Evolutionary conservation across 805 yeast genomes (phyloP), one percentile per base, ranked within the genome.

Genomic region (Pichia kluyveri): DNA sequence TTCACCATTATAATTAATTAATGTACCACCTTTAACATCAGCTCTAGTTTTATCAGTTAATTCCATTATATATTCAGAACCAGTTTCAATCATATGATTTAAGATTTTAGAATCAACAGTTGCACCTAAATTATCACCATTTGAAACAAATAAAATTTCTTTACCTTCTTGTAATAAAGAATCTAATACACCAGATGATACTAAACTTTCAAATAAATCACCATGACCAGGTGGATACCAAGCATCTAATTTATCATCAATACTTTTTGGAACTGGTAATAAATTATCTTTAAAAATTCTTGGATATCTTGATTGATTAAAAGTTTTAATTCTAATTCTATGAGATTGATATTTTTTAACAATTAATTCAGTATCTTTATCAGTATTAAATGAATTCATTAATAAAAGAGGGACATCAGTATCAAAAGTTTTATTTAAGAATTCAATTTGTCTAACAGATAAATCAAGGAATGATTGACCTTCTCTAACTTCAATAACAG

Each of bases 181-280:
- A 64, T 93, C 98, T 56, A 93, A 76, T 63, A 91, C 93, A 51
- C 99, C 99, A 12, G 96, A 83, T 49, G 86, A 80, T 51, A 85
- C 82, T 62, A 93, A 74, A 23, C 93, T 74, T 72, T 93, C 99
- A 58, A 90, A 93, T 67, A 93, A 72, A 70, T 93, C 99, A 70
- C 99, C 99, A 69, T 93, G 99, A 46, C 99, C 99, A n/a, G 99
- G 99, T 44, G 99, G 99, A 66, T 93, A 93, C 99, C 99, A 93
- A 49, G 86, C 75, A 60, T 87, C 91, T 58, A 86, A 75, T 40
- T 75, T 74, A 60, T 88, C 96, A 51, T 83, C 82, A 54, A 66
- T 76, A 36, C 77, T 63, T 55, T 84, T 79, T 51, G 99, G 97
- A 43, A 91, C 96, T 28, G 99, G 99, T 65, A 93, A 77, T 59